Evolutionary conservation across 2,329 filamentous ascomycete genomes (phyloP).

Genomic region (Stemphylium beticola): DNA sequence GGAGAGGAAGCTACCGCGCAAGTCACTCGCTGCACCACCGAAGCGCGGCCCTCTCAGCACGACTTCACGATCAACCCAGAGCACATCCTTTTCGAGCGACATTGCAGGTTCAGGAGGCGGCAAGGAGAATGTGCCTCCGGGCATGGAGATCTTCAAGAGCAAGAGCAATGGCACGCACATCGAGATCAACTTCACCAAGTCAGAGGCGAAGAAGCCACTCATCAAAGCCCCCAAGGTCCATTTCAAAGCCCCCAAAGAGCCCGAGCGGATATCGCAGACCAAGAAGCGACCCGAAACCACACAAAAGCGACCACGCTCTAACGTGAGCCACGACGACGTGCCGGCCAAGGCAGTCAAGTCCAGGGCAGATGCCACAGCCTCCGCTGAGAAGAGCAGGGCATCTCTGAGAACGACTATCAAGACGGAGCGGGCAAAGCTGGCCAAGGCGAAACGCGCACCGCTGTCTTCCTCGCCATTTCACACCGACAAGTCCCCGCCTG

Average conservation of each 20-base stretch:
- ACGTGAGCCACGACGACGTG: conserved; percentile 36
- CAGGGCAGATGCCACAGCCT: conserved; percentile 36
- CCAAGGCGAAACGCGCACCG: conserved; percentile 26
- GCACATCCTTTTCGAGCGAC: conserved; percentile 51
- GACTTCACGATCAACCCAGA: conserved; percentile 49
- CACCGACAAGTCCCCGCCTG: conserved; percentile 45
- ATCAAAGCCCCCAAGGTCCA: conserved; percentile 37
- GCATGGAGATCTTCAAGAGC: conserved; percentile 38
- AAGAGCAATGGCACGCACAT: conserved; percentile 37
- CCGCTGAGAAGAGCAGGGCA: conserved; percentile 32
- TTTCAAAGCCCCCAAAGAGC: conserved; percentile 33
- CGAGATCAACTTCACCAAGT: conserved; percentile 41
- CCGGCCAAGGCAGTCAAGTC: conserved; percentile 47
- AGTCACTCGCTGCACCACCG: conserved; percentile 54
- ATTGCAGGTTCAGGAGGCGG: conserved; percentile 62
- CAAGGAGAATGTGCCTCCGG: conserved; percentile 68
- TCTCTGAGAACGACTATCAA: conserved; percentile 34
- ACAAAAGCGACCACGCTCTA: conserved; percentile 45
- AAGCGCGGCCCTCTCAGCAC: conserved; percentile 59
- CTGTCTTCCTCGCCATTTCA: conserved; percentile 47
- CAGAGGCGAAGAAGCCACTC: conserved; percentile 30
- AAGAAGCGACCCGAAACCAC: conserved; percentile 35
- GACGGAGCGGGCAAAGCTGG: conserved; percentile 30
- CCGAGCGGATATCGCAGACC: conserved; percentile 23
- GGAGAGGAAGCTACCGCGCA: conserved; percentile 44